Percentiles rank a stretch among this genome's conserved stretches.
These are phyloP conservation scores for Angomonas ambiguus DNA, from an alignment of 208 protist species.

Conservation along the genomic window DNA sequence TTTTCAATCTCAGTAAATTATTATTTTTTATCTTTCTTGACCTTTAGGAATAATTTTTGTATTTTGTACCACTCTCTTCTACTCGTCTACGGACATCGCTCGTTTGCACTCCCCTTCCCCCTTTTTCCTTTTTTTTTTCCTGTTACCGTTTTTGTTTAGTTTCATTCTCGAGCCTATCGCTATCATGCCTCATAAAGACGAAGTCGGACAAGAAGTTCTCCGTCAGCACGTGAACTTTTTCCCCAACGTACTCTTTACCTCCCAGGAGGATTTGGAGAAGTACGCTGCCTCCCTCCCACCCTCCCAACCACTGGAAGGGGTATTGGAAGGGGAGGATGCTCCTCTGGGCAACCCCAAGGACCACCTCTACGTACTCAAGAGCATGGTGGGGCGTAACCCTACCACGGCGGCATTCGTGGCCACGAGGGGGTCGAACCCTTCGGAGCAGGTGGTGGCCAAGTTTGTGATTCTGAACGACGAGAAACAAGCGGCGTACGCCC, in stretches of 20 bases:
- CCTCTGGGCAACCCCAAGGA: slow-evolving; percentile 54
- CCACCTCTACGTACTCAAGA: slow-evolving; percentile 81
- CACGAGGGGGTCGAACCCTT: slow-evolving; percentile 53
- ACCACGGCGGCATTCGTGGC: slow-evolving; percentile 84
- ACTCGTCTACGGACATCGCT: slow-evolving; percentile 11
- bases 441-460: slow-evolving; percentile 76
- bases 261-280: slow-evolving; percentile 59
- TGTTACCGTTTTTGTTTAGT: too few species aligned
- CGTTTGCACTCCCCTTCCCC: neutral
- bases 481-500: slow-evolving; percentile 75
- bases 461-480: slow-evolving; percentile 85
- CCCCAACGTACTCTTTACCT: slow-evolving; percentile 71
- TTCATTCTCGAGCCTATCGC: too few species aligned
- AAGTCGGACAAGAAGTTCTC: slow-evolving; percentile 40
- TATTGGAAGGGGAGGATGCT: slow-evolving; percentile 67
- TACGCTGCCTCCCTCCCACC: slow-evolving; percentile 38
- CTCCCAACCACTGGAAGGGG: slow-evolving; percentile 26
- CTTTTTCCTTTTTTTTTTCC: slow-evolving; percentile 14
- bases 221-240: slow-evolving; percentile 82
- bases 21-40: slow-evolving; percentile 18
- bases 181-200: neutral
- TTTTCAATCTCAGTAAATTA: slow-evolving; percentile 20
- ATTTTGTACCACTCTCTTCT: neutral
- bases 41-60: slow-evolving; percentile 4
- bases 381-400: slow-evolving; percentile 75